These are phyloP conservation scores for Gossypium davidsonii DNA, from an alignment of 441 rosid species.

Conservation along the genomic window DNA sequence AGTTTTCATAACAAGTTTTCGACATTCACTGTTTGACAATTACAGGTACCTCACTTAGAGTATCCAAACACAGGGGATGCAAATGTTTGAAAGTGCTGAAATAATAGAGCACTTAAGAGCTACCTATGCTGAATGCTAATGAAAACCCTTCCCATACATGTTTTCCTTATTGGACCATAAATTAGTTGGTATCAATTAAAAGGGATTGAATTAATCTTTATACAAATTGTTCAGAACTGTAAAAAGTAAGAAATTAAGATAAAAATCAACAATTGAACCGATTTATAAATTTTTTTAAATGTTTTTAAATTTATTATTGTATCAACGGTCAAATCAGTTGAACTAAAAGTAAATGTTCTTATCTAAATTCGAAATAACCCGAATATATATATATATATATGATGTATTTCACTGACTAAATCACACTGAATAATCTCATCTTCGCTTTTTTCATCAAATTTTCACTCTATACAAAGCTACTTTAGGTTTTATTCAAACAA, in stretches of 20 bases:
- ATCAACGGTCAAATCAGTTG: too few relatives aligned
- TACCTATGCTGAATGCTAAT: slow-evolving; percentile 34
- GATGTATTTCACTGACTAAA: background rate
- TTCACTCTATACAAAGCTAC: slow-evolving; percentile 21
- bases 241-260: too few relatives aligned
- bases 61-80: slow-evolving; percentile 60
- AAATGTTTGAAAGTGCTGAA: slow-evolving; percentile 69
- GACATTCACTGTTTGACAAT: background rate
- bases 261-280: too few relatives aligned
- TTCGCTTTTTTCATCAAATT: background rate
- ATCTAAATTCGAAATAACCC: background rate
- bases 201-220: too few relatives aligned
- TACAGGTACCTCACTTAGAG: slow-evolving; percentile 54
- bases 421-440: background rate
- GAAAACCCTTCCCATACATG: background rate
- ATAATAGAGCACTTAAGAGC: slow-evolving; percentile 53
- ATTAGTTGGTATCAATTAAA: too few relatives aligned
- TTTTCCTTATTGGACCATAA: background rate
- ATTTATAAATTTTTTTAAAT: too few relatives aligned
- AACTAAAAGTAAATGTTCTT: background rate
- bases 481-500: slow-evolving; percentile 8
- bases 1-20: background rate
- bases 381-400: background rate
- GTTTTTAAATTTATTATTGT: too few relatives aligned
- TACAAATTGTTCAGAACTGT: too few relatives aligned